Evolutionary conservation across 2,329 filamentous ascomycete genomes (phyloP).

Genomic region (Claviceps maximensis): DNA sequence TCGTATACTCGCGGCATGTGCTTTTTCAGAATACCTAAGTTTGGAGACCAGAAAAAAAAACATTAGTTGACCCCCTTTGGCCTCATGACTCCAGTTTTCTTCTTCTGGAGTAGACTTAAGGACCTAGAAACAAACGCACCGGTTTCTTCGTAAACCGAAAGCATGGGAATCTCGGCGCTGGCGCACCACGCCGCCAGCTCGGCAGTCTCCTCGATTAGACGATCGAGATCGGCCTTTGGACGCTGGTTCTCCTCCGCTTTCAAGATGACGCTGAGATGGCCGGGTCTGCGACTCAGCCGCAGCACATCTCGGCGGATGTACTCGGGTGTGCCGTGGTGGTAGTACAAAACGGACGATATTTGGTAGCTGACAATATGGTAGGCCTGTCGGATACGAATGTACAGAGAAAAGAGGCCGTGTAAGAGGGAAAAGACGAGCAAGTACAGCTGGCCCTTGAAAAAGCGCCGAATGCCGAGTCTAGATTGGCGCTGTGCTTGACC

Average conservation of each 20-base stretch:
- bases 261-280: conserved; percentile 79
- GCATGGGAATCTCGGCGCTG: conserved; percentile 70
- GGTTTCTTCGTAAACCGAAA: conserved; percentile 86
- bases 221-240: conserved; percentile 63
- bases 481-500: conserved; percentile 21
- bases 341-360: conserved; percentile 70
- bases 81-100: not conserved
- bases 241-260: conserved; percentile 57
- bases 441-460: conserved; percentile 50
- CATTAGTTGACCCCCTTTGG: not conserved
- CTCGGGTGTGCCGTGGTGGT: conserved; percentile 91
- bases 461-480: conserved; percentile 44
- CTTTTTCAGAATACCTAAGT: conserved; percentile 69
- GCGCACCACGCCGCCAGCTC: conserved; percentile 91
- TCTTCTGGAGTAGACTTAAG: not conserved
- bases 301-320: conserved; percentile 81
- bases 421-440: conserved; percentile 54
- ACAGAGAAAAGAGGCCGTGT: conserved; percentile 76
- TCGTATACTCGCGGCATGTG: conserved; percentile 78
- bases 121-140: conserved; percentile 40
- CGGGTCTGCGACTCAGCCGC: conserved; percentile 58
- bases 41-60: not conserved
- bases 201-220: conserved; percentile 76
- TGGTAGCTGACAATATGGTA: conserved; percentile 70
- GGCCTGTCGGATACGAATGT: conserved; percentile 66